Evolutionary conservation across 495 filamentous ascomycete genomes (phyloP).

Genomic region (Tuber indicum): DNA sequence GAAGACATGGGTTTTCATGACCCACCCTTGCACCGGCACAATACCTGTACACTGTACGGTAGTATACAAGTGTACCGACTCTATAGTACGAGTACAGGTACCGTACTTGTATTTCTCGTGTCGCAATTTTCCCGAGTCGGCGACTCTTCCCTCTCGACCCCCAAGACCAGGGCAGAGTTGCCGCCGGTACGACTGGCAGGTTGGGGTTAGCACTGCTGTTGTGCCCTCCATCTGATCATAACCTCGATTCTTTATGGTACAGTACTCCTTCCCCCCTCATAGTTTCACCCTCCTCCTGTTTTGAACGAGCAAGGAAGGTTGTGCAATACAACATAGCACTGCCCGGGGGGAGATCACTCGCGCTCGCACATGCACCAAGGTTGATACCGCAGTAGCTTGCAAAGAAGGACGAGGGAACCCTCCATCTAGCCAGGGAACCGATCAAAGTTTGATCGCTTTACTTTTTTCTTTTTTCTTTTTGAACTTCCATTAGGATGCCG

Average conservation of each 20-base stretch:
- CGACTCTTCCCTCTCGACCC: not conserved
- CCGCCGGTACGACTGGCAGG: not conserved
- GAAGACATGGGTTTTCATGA: too few relatives aligned
- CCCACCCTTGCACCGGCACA: too few relatives aligned
- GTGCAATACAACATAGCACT: not conserved
- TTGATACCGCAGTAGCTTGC: not conserved
- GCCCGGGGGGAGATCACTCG: not conserved
- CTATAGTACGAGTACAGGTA: too few relatives aligned
- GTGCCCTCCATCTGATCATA: too few relatives aligned
- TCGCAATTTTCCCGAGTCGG: not conserved
- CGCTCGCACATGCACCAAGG: not conserved
- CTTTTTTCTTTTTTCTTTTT: not conserved
- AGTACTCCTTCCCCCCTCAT: too few relatives aligned
- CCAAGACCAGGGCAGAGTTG: not conserved
- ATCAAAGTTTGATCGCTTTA: not conserved
- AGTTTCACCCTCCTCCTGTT: not conserved
- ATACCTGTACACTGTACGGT: not conserved
- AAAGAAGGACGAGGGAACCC: not conserved
- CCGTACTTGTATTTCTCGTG: not conserved
- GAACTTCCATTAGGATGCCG: not conserved
- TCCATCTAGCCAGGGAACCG: not conserved
- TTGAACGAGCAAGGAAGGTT: not conserved
- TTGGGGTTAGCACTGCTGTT: not conserved
- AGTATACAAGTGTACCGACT: not conserved
- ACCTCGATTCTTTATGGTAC: not conserved